Evolutionary conservation across 1,284 basidiomycete genomes (phyloP), one percentile per base, ranked within the genome.

Genomic region (Ceratobasidium sp.): DNA sequence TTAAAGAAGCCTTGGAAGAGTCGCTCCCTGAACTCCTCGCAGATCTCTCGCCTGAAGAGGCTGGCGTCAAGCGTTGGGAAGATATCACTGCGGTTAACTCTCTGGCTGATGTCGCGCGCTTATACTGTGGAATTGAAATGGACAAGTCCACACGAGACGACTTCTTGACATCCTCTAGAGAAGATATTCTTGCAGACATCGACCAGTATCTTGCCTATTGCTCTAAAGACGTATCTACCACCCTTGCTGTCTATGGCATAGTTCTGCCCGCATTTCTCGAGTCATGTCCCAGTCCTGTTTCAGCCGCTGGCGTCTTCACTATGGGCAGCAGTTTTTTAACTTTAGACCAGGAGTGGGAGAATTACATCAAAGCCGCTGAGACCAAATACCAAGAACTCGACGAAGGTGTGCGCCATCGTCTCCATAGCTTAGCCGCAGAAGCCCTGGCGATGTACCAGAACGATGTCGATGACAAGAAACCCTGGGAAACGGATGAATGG

Each of bases 291-390:
- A 95, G 94, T 82, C 97, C 97, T 0, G 96, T 95, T 0, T 94
- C 95, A 1, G 97, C 98, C 80, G 93, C 96, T 0, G 97, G 98
- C 9, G 89, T 98, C 22, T 84, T 98, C 62, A 91, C 90, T 0
- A 98, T 99, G 94, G 95, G 96, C 0, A 96, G 92, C 59, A 92
- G 94, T 56, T 94, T 99, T 78, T 85, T 99, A 48, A 93, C 96
- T 0, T 95, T 99, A 51, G 93, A 99, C 80, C 86, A 95, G 78
- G 86, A 89, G 72, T 99, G 98, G 98, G 89, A 94, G 76, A 83
- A 85, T 31, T 99, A 99, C 82, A 81, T 98, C 29, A 83, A 87
- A 47, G 87, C 87, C 15, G 94, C 97, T 0, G 96, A 99, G 80
- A 83, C 83, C 22, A 91, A 90, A 45, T 99, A 95, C 83, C 85